Percentiles rank a stretch among this genome's conserved stretches.
Evolutionary conservation across 2,329 filamentous ascomycete genomes (phyloP).

Genomic region (Alternaria sp.): DNA sequence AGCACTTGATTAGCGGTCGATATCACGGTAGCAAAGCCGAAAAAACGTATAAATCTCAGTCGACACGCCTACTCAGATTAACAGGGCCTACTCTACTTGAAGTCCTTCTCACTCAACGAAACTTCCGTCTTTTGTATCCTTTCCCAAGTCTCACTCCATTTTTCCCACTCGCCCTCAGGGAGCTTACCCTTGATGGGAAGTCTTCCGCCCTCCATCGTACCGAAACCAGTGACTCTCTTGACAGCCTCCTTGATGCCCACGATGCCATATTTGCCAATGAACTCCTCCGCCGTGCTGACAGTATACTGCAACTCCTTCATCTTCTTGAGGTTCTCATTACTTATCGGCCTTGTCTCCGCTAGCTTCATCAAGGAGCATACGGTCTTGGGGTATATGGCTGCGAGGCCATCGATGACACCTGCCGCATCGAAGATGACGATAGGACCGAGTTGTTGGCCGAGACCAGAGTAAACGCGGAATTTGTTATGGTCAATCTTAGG

Average conservation of each 20-base stretch:
- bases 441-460: constrained; percentile 71
- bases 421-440: constrained; percentile 69
- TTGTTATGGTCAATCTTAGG: constrained; percentile 66
- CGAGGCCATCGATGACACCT: constrained; percentile 72
- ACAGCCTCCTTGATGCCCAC: constrained; percentile 73
- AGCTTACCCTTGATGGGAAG: constrained; percentile 67
- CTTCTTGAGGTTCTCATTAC: constrained; percentile 55
- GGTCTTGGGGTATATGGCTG: constrained; percentile 70
- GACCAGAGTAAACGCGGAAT: constrained; percentile 70
- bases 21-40: not conserved
- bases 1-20: not conserved
- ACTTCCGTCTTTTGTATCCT: constrained; percentile 47
- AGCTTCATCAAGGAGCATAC: constrained; percentile 67
- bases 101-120: constrained; percentile 39
- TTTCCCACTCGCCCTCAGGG: constrained; percentile 66
- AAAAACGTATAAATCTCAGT: not conserved
- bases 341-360: constrained; percentile 50
- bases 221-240: constrained; percentile 66
- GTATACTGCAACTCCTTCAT: constrained; percentile 67
- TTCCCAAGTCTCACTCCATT: constrained; percentile 46
- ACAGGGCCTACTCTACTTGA: constrained; percentile 21
- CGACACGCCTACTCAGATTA: not conserved
- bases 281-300: constrained; percentile 68
- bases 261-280: constrained; percentile 67
- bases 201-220: constrained; percentile 66